Percentiles rank a stretch among this genome's conserved stretches.
Evolutionary conservation across 2,329 filamentous ascomycete species (phyloP).

Genomic region (Microcyclospora tardicrescens): DNA sequence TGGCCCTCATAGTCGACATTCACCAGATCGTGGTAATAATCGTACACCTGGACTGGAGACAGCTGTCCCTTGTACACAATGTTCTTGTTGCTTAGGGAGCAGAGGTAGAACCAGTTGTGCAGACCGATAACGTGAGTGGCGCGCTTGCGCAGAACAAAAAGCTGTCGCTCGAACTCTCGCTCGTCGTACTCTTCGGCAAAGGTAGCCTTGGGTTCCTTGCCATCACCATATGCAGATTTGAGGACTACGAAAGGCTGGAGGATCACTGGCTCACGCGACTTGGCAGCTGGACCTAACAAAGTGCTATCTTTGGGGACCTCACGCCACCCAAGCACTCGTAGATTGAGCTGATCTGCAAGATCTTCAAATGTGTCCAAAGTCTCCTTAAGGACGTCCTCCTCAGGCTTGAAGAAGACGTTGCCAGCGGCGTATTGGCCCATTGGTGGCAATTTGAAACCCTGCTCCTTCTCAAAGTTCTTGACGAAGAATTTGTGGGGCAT

Average conservation of each 20-base stretch:
- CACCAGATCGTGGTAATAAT: constrained; percentile 94
- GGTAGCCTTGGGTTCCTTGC: constrained; percentile 62
- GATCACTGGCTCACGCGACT: constrained; percentile 88
- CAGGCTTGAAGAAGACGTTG: constrained; percentile 97
- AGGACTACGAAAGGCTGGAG: constrained; percentile 91
- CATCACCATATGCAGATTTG: constrained; percentile 69
- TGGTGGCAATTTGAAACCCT: constrained; percentile 73
- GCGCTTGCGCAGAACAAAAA: constrained; percentile 89
- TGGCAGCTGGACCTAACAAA: constrained; percentile 80
- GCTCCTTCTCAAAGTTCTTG: constrained; percentile 93
- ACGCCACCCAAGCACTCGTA: constrained; percentile 92
- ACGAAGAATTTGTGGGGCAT: constrained; percentile 97
- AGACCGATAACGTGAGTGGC: constrained; percentile 88
- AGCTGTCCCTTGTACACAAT: constrained; percentile 98
- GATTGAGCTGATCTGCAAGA: constrained; percentile 72
- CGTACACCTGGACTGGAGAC: constrained; percentile 87
- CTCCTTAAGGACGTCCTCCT: constrained; percentile 76
- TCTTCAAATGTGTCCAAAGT: constrained; percentile 90
- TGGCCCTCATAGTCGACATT: constrained; percentile 96
- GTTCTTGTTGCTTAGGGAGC: constrained; percentile 93
- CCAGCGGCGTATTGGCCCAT: constrained; percentile 91
- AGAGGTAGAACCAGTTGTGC: constrained; percentile 98
- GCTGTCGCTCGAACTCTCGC: constrained; percentile 75
- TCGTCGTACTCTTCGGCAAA: constrained; percentile 74
- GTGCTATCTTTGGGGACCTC: constrained; percentile 88